Base-by-base conservation (phyloP, 495 filamentous ascomycete genomes). In the Podospora pseudocomata region DNA sequence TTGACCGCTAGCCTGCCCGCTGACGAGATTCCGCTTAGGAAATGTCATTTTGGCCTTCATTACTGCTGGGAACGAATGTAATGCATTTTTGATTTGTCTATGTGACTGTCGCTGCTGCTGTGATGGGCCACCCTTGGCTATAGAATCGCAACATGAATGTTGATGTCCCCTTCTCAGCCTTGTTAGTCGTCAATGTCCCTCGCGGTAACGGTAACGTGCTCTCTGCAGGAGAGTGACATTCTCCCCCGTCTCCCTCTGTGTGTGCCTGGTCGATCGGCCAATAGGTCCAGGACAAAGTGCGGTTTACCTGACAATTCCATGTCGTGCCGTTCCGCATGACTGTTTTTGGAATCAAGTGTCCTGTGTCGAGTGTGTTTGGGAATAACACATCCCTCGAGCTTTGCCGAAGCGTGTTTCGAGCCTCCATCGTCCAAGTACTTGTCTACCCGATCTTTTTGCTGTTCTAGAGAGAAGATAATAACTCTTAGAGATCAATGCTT, bases 331-430 rank as follows among this genome's bases (percentile, higher is more conserved):
- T 32, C 59, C 61, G 61, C 32, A 44, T 63, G 39, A 60, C 64
- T 56, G 32, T 53, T 58, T 49, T 66, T 30, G n/a, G 54, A 55
- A 67, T 60, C 28, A 15, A 49, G 15, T 26, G 20, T 18, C 34
- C 30, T 73, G 71, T 73, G 65, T 73, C 71, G 71, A 68, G 61
- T 68, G 66, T 66, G 71, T 73, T 69, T 65, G 65, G 71, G 61
- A 55, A 71, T 61, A 60, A 66, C 68, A 34, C 71, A 70, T 70
- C 66, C 65, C 60, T 64, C 66, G 60, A 64, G 68, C 66, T 54
- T 65, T 68, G 34, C 15, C 61, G 54, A 19, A 32, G 28, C 26
- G 67, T 65, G 70, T 68, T 65, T 68, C 67, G 67, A 57, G n/a
- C 19, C 7, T 55, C 26, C 49, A 11, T 55, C 54, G 19, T 28